These are phyloP conservation scores for Cenococcum geophilum DNA, from an alignment of 495 filamentous ascomycete species.

Conservation along the genomic window DNA sequence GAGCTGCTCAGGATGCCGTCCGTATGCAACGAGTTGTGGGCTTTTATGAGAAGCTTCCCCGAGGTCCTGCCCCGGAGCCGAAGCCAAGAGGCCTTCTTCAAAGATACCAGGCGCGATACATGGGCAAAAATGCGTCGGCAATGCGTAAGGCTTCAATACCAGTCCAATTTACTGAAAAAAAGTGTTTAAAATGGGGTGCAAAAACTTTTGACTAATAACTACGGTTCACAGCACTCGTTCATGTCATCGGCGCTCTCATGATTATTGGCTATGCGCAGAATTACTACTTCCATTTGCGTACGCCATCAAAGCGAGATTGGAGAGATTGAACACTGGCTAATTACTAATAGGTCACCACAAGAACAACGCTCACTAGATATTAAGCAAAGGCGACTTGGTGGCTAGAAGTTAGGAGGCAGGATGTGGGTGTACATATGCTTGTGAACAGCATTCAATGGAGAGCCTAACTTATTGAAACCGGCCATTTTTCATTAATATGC, in stretches of 20 bases:
- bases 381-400: not conserved
- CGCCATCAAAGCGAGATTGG: conserved; percentile 35
- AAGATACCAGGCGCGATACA: conserved; percentile 89
- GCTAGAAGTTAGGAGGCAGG: not conserved
- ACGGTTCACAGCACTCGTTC: conserved; percentile 63
- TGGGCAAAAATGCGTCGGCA: conserved; percentile 80
- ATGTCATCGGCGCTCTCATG: conserved; percentile 70
- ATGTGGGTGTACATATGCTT: conserved; percentile 2
- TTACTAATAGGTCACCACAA: conserved; percentile 82
- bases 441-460: conserved; percentile 8
- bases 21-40: conserved; percentile 93
- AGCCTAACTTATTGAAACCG: not conserved
- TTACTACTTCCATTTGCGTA: conserved; percentile 99
- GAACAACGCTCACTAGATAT: conserved; percentile 89
- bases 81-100: conserved; percentile 73
- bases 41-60: conserved; percentile 97
- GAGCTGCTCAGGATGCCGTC: conserved; percentile 85
- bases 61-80: conserved; percentile 73
- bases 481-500: no score
- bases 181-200: not conserved
- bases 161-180: not conserved
- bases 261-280: conserved; percentile 85
- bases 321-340: conserved; percentile 26
- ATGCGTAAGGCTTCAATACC: conserved; percentile 64
- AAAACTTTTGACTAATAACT: conserved; percentile 20